A percentile compares a stretch with the other conserved stretches of the same genome.
These are phyloP conservation scores for Cercospora sojina DNA, from an alignment of 2,329 filamentous ascomycete species.

Conservation along the genomic window DNA sequence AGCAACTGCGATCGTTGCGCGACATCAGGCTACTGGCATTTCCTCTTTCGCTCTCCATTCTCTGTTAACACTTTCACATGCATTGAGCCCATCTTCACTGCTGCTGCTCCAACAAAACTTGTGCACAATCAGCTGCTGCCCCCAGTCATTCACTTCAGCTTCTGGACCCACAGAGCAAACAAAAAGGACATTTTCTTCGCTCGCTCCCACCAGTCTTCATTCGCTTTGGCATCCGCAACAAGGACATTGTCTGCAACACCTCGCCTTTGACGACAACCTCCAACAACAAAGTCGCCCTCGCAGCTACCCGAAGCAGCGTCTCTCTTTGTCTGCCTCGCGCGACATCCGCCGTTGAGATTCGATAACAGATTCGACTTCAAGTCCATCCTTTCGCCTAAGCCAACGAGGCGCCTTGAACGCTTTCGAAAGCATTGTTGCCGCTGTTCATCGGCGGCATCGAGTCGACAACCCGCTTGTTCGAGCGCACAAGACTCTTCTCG, in stretches of 20 bases:
- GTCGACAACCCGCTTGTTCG: conserved; percentile 7
- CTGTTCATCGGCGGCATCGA: conserved; percentile 17
- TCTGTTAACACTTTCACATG: neutral
- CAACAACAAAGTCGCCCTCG: neutral
- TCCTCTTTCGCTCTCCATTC: neutral
- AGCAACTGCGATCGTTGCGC: neutral
- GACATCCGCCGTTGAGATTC: neutral
- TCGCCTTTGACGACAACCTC: neutral
- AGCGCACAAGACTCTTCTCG: conserved; percentile 16
- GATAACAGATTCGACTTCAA: conserved; percentile 1
- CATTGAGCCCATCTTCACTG: neutral
- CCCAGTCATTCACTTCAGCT: conserved; percentile 1
- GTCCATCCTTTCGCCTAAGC: neutral
- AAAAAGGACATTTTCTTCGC: neutral
- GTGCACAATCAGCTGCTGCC: neutral
- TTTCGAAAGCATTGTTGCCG: conserved; percentile 5
- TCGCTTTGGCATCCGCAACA: neutral
- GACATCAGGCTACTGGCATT: neutral
- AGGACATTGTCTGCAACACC: neutral
- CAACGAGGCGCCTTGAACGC: conserved; percentile 10
- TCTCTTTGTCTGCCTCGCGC: neutral
- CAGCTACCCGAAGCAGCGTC: neutral
- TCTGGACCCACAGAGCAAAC: neutral
- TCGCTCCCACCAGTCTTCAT: neutral
- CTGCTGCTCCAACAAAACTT: neutral